Evolutionary conservation across 176 grass and related monocot species (phyloP), one percentile per base, ranked within the genome.

Genomic region (Pontederia paniculata): DNA sequence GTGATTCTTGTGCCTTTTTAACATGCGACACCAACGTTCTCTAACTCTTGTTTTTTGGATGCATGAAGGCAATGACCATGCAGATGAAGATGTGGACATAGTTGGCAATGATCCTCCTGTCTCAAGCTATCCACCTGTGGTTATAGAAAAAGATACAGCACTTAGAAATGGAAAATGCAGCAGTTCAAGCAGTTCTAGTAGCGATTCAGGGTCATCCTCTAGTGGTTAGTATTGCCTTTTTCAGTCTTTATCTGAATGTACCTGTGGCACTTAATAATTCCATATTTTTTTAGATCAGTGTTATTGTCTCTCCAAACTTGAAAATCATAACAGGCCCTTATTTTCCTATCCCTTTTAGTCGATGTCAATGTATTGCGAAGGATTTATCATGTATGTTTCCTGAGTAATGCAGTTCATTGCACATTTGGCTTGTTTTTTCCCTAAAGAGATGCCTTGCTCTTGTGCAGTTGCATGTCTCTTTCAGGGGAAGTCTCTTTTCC

Each of bases 31-130:
- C 50, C 13, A 44, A 54, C 1, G 17, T 50, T 62, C 28, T 67
- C 77, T 41, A 41, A 41, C 43, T 62, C n/a, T 48, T 68, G 21
- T 54, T 4, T 15, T 45, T 57, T 58, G n/a, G 52, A 55, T 58
- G 23, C 64, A 69, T 55, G 53, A 63, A 91, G 93, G 69, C 37
- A 80, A 89, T 75, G 86, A 82, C 73, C 42, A 74, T 48, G 12
- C 77, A 56, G 93, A 98, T 16, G 90, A 95, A 57, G 86, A 88
- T 21, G 25, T 98, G 56, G 93, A 91, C 84, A 98, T 98, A 79
- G 74, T 62, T 73, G 93, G 81, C 50, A 82, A 91, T 70, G 93
- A 91, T 57, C 83, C 70, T 80, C 86, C 93, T 68, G 68, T 79
- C 59, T 79, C 73, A 61, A 82, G 60, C 44, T 81, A 71, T 66